These are phyloP conservation scores for Verticillium zaregamsianum DNA, from an alignment of 2,329 filamentous ascomycete genomes.

Conservation along the genomic window DNA sequence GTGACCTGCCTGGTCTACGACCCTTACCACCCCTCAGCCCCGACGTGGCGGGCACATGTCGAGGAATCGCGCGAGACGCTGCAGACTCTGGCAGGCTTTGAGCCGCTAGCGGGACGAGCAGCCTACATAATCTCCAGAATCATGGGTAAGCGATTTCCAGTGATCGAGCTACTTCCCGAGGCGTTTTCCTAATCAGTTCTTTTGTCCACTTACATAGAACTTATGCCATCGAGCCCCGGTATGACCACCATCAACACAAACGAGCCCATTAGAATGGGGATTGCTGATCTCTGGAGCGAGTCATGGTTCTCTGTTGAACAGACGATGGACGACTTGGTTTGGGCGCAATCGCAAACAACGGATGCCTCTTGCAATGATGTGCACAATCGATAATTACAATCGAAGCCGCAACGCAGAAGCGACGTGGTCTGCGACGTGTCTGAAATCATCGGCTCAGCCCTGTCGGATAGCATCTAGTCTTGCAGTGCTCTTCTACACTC, in stretches of 20 bases:
- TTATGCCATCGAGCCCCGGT: not conserved
- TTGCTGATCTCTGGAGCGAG: not conserved
- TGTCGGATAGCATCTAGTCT: too few relatives aligned
- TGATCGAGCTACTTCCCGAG: not conserved
- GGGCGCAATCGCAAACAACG: too few relatives aligned
- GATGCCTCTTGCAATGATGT: too few relatives aligned
- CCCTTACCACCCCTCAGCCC: not conserved
- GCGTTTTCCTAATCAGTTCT: too few relatives aligned
- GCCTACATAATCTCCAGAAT: conserved; percentile 1
- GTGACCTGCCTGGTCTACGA: conserved; percentile 1
- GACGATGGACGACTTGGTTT: not conserved
- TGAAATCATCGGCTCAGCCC: too few relatives aligned
- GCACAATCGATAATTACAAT: too few relatives aligned
- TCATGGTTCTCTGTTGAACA: conserved; percentile 1
- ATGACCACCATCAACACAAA: not conserved
- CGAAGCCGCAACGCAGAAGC: too few relatives aligned
- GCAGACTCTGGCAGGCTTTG: not conserved
- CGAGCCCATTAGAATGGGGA: conserved; percentile 1
- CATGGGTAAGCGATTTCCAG: not conserved
- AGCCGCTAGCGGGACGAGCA: conserved; percentile 1
- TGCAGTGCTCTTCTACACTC: too few relatives aligned
- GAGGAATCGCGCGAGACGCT: conserved; percentile 1
- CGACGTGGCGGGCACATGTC: not conserved
- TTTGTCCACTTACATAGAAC: not conserved
- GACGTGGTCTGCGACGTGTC: too few relatives aligned